Evolutionary conservation across 768 basidiomycete species (phyloP).

Genomic region (Naematelia aurantialba): DNA sequence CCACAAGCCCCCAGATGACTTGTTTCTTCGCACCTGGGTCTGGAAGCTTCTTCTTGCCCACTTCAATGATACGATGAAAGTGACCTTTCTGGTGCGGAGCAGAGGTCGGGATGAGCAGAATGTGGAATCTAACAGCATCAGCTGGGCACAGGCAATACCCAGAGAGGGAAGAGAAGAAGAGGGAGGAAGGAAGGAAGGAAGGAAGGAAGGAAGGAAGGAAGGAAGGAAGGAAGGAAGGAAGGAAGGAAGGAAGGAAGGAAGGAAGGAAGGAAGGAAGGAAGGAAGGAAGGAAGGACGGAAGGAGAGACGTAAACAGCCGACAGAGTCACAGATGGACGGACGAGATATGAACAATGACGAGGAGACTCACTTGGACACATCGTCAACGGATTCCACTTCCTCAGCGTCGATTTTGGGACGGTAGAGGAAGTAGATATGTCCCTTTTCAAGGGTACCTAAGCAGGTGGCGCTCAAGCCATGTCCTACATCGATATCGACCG

Average conservation of each 20-base stretch:
- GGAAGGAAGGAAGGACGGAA: too few species aligned
- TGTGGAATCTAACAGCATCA: constrained; percentile 37
- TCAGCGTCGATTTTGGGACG: constrained; percentile 42
- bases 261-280: too few species aligned
- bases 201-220: too few species aligned
- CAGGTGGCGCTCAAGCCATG: background rate
- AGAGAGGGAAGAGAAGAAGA: too few species aligned
- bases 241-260: too few species aligned
- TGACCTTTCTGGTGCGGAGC: constrained; percentile 33
- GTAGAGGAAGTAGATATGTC: constrained; percentile 47
- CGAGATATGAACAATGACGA: background rate
- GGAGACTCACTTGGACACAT: constrained; percentile 41
- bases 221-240: too few species aligned
- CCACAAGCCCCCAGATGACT: constrained; percentile 44
- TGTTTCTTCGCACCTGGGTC: constrained; percentile 43
- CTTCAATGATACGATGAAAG: constrained; percentile 43
- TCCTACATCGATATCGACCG: too few species aligned
- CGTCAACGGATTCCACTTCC: constrained; percentile 38
- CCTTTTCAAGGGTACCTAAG: constrained; percentile 42
- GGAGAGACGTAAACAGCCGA: too few species aligned
- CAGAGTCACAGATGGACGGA: too few species aligned
- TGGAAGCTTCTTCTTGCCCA: constrained; percentile 48
- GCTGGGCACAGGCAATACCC: too few species aligned
- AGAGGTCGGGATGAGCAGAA: constrained; percentile 40
- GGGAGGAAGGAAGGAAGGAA: too few species aligned